Evolutionary conservation across 2,329 filamentous ascomycete genomes (phyloP).

Genomic region (Balansia obtecta): DNA sequence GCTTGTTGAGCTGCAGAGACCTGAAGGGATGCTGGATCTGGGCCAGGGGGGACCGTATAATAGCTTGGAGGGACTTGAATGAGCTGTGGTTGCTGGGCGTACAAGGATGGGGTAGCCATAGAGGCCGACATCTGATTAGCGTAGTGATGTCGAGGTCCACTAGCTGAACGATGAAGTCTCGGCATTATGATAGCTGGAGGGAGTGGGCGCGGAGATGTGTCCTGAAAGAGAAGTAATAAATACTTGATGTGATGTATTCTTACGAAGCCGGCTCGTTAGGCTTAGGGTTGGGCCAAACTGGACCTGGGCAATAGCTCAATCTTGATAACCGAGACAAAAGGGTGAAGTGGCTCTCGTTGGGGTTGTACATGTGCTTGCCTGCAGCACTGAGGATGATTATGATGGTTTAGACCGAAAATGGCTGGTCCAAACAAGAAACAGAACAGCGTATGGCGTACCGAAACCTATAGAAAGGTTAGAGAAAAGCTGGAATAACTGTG

Average conservation of each 20-base stretch:
- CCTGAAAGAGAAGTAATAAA: constrained; percentile 4
- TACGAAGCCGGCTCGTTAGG: constrained; percentile 7
- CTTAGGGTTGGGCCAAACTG: constrained; percentile 2
- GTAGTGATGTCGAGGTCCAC: constrained; percentile 19
- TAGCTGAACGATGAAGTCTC: constrained; percentile 30
- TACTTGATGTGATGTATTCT: constrained; percentile 1
- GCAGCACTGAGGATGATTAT: not conserved
- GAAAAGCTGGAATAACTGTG: not conserved
- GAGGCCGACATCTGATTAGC: constrained; percentile 25
- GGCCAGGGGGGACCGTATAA: constrained; percentile 24
- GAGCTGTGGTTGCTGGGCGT: constrained; percentile 27
- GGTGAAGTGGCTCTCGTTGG: constrained; percentile 13
- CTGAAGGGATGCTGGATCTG: constrained; percentile 16
- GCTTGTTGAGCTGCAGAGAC: constrained; percentile 9
- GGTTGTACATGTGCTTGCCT: constrained; percentile 1
- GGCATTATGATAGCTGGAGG: constrained; percentile 26
- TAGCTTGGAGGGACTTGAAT: constrained; percentile 27
- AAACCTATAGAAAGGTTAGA: not conserved
- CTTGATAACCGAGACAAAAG: constrained; percentile 12
- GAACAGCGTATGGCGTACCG: constrained; percentile 9
- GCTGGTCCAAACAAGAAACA: constrained; percentile 8
- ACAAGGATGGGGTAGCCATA: constrained; percentile 29
- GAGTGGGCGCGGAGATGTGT: constrained; percentile 7
- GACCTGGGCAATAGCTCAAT: constrained; percentile 5
- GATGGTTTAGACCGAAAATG: constrained; percentile 12